Conservation (phyloP, 2,329 filamentous ascomycete genomes). For the Grosmannia clavigera region DNA sequence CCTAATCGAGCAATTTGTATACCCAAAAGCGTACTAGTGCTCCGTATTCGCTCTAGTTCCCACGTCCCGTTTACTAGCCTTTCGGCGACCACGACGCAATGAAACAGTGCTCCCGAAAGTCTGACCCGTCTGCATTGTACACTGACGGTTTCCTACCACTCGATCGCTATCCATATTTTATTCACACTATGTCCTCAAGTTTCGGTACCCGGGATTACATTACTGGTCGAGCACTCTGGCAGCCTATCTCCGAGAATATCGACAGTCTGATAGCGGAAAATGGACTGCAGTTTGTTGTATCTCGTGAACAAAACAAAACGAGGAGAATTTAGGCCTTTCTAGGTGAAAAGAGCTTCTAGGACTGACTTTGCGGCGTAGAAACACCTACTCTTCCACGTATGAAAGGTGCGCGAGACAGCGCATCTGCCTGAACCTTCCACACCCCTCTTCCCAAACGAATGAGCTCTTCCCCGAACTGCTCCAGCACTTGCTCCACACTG, state of each 20-base stretch:
- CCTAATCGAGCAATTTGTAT: not conserved
- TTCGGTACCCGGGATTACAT: too few relatives aligned
- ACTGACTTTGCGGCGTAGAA: too few relatives aligned
- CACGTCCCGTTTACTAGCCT: not conserved
- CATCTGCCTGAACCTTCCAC: slow-evolving; percentile 24
- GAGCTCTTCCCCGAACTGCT: slow-evolving; percentile 23
- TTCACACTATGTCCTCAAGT: not conserved
- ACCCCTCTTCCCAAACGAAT: slow-evolving; percentile 18
- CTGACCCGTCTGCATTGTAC: not conserved
- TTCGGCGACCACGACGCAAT: not conserved
- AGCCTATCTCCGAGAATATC: too few relatives aligned
- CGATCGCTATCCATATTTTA: not conserved
- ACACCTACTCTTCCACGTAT: not conserved
- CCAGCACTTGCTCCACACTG: slow-evolving; percentile 17
- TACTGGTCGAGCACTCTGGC: too few relatives aligned
- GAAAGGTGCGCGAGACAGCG: slow-evolving; percentile 5
- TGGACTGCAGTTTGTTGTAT: too few relatives aligned
- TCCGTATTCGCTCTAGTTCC: too few relatives aligned
- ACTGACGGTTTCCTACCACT: not conserved
- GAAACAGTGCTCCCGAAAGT: not conserved
- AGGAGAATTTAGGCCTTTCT: too few relatives aligned
- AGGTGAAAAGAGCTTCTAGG: too few relatives aligned
- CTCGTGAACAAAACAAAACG: too few relatives aligned
- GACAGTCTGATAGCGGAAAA: too few relatives aligned
- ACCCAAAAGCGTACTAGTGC: not conserved